phyloP scores from a whole-genome alignment of 2,329 filamentous ascomycete genomes.

The Aschersonia sp. region DNA sequence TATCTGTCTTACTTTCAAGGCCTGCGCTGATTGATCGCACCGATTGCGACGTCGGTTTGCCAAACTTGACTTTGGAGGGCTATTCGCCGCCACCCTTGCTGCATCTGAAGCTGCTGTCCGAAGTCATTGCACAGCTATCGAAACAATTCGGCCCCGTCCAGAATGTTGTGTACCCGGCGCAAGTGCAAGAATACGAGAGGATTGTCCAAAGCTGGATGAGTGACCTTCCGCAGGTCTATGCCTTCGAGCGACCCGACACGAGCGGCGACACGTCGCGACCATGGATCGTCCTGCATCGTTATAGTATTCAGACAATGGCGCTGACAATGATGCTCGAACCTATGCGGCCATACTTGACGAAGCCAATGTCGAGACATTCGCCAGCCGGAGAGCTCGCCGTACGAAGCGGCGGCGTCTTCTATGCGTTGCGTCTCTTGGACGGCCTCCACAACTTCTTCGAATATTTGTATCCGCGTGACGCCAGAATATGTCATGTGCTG shows the following conservation, averaged over 20 bases:
- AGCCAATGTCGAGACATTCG: conserved; percentile 13
- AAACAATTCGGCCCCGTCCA: conserved; percentile 15
- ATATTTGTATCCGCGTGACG: conserved; percentile 27
- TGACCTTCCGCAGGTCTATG: conserved; percentile 25
- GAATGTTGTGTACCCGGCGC: conserved; percentile 11
- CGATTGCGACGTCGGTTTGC: conserved; percentile 17
- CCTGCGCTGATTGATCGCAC: conserved; percentile 20
- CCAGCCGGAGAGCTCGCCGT: conserved; percentile 19
- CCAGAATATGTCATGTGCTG: conserved; percentile 32
- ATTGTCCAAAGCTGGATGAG: conserved; percentile 27
- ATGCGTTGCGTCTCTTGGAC: conserved; percentile 26
- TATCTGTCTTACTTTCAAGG: conserved; percentile 16
- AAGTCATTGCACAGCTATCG: conserved; percentile 16
- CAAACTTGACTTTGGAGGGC: conserved; percentile 17
- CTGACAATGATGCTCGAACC: conserved; percentile 30
- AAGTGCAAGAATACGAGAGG: conserved; percentile 16
- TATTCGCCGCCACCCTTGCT: conserved; percentile 16
- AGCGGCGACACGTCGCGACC: conserved; percentile 23
- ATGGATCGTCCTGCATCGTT: conserved; percentile 30
- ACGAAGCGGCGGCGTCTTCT: conserved; percentile 25
- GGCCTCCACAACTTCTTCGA: conserved; percentile 26
- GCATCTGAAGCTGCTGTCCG: conserved; percentile 21
- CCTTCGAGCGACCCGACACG: conserved; percentile 23
- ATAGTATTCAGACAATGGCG: conserved; percentile 27
- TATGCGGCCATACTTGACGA: conserved; percentile 29